Conservation (phyloP, 164 flowering plant species). For the Nymphaea colorata region DNA sequence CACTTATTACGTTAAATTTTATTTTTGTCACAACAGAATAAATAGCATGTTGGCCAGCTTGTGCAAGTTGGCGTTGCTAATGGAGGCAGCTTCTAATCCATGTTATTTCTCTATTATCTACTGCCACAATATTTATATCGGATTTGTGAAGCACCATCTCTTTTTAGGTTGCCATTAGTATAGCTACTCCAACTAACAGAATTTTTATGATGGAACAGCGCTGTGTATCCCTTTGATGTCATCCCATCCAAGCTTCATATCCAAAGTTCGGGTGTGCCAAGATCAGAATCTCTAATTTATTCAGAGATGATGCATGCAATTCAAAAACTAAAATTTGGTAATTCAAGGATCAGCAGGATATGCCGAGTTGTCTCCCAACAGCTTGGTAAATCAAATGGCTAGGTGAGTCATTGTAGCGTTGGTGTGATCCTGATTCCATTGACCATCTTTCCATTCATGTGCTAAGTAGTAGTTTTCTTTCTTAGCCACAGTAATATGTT, state of each 20-base stretch:
- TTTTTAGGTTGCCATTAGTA: background rate
- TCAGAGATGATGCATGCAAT: constrained; percentile 19
- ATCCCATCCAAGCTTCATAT: constrained; percentile 22
- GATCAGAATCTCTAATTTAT: constrained; percentile 9
- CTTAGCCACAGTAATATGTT: too few relatives aligned
- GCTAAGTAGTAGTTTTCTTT: too few relatives aligned
- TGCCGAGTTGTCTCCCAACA: constrained; percentile 33
- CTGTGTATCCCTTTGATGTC: constrained; percentile 43
- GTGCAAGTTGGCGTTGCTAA: background rate
- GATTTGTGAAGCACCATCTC: background rate
- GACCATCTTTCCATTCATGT: background rate
- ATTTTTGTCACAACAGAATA: too few relatives aligned
- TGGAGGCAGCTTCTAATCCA: background rate
- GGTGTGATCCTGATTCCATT: background rate
- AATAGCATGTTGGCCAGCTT: background rate
- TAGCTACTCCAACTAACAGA: background rate
- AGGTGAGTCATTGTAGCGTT: background rate
- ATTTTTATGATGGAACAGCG: constrained; percentile 28
- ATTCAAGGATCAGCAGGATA: constrained; percentile 31
- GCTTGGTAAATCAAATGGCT: constrained; percentile 16
- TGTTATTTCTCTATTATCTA: background rate
- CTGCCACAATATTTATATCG: background rate
- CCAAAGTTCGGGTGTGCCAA: background rate
- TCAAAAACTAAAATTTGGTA: constrained; percentile 24
- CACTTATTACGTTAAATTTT: too few relatives aligned